Base-by-base conservation (phyloP, 1,139 yeast genomes). In the Pichia sp. region DNA sequence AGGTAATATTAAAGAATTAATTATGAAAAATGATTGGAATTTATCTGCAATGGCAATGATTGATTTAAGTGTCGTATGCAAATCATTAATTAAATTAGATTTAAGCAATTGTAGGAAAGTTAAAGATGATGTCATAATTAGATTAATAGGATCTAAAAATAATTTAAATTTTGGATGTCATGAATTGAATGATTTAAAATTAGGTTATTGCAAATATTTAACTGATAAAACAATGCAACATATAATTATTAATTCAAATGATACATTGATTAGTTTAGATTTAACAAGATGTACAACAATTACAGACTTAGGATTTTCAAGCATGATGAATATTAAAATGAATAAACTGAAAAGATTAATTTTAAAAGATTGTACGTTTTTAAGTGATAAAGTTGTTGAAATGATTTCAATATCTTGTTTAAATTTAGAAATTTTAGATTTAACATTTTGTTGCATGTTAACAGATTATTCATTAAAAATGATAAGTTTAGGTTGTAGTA, bases 1-100 rank as follows among this genome's bases (percentile, higher is more conserved):
- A 37, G 89, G 89, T 7, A 69, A 70, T 32, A 71, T 84, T 40
- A 68, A 68, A 44, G 63, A 65, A 7, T 65, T 84, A 42, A 72
- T 71, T 50, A 81, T 84, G 87, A 71, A 70, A 47, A 78, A 85
- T 27, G 82, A 78, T 41, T 84, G 92, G 92, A 87, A 82, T 53
- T 78, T 83, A 8, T 76, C 83, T 51, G 86, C 87, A 3, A 78
- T 81, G 86, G 85, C 90, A 4, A 80, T 84, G 24, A 80, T 83
- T 86, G 92, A 84, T 59, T 62, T 84, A 41, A 74, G 87, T 1
- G 80, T 76, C 2, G 78, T 81, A 34, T 89, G 89, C 2, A 68
- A 71, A 40, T 65, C 71, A 51, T 63, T 84, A 37, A 76, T 73
- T 48, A 80, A 75, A 48, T 67, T 84, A 27, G 87, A 83, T 58